Percentiles rank a stretch among this genome's conserved stretches.
phyloP scores from a whole-genome alignment of 2,329 filamentous ascomycete genomes.

The Atkinsonella texensis region DNA sequence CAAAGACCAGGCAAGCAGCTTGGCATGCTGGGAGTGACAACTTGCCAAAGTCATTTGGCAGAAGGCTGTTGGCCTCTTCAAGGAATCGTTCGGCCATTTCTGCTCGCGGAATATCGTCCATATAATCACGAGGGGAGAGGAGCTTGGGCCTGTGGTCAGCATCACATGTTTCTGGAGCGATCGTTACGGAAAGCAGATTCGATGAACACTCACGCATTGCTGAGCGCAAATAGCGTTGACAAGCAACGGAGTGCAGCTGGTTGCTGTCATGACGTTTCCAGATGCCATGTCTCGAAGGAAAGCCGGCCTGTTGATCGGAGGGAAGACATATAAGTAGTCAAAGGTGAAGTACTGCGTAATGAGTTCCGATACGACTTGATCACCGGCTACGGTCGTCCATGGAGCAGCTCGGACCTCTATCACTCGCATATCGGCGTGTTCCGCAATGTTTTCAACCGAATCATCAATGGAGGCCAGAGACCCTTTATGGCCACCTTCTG shows the following conservation, averaged over 20 bases:
- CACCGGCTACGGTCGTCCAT: slow-evolving; percentile 2
- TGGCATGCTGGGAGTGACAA: neutral
- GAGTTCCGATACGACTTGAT: slow-evolving; percentile 3
- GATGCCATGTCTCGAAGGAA: slow-evolving; percentile 1
- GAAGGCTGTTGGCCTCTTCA: slow-evolving; percentile 1
- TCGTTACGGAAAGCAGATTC: neutral
- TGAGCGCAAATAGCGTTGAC: slow-evolving; percentile 6
- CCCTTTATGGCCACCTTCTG: neutral
- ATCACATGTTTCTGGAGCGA: neutral
- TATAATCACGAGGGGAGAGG: neutral
- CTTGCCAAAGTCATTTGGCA: neutral
- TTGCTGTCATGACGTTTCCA: neutral
- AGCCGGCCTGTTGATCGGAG: neutral
- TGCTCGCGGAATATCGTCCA: neutral
- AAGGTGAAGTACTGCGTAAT: slow-evolving; percentile 6
- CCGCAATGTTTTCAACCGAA: neutral
- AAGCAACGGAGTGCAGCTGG: slow-evolving; percentile 3
- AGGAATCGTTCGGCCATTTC: slow-evolving; percentile 4
- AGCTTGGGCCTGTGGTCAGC: neutral
- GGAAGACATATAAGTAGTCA: slow-evolving; percentile 6
- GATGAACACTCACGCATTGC: slow-evolving; percentile 4
- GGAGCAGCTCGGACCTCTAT: slow-evolving; percentile 1
- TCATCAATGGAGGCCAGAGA: neutral
- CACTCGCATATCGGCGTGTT: neutral
- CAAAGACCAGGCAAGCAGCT: slow-evolving; percentile 4